phyloP scores from a whole-genome alignment of 371 early-diverging fungal species.

The Mucor sp. region DNA sequence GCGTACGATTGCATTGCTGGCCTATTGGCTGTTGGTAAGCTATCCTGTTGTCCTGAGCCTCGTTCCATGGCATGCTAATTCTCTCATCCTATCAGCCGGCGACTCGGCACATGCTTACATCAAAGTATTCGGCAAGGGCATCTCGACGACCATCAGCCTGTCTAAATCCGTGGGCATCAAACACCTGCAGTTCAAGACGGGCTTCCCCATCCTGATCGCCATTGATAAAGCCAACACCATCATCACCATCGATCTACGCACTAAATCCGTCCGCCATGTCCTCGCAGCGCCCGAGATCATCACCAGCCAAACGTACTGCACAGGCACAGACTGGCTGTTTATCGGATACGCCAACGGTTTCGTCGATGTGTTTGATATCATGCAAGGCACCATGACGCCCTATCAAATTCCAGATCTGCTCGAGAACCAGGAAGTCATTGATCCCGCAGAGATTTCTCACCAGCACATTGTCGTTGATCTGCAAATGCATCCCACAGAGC shows the following conservation, averaged over 20 bases:
- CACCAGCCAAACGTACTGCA: constrained; percentile 51
- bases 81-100: constrained; percentile 6
- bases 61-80: not conserved
- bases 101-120: constrained; percentile 27
- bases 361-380: constrained; percentile 58
- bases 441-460: not conserved
- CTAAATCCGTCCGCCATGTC: constrained; percentile 39
- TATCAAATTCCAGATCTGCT: constrained; percentile 55
- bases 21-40: constrained; percentile 57
- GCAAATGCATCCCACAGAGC: constrained; percentile 56
- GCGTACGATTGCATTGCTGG: constrained; percentile 62
- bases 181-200: constrained; percentile 55
- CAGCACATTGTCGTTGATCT: constrained; percentile 45
- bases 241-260: constrained; percentile 52
- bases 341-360: constrained; percentile 59
- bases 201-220: constrained; percentile 45
- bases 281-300: constrained; percentile 48
- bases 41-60: no score
- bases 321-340: constrained; percentile 62
- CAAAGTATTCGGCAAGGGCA: constrained; percentile 47
- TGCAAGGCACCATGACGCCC: constrained; percentile 39
- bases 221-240: constrained; percentile 56
- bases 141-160: constrained; percentile 29
- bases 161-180: constrained; percentile 42
- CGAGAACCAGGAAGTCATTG: constrained; percentile 2